Evolutionary conservation across 352 stramenopile genomes (phyloP), one percentile per base, ranked within the genome.

Genomic region (Globisporangium uncinulatum): DNA sequence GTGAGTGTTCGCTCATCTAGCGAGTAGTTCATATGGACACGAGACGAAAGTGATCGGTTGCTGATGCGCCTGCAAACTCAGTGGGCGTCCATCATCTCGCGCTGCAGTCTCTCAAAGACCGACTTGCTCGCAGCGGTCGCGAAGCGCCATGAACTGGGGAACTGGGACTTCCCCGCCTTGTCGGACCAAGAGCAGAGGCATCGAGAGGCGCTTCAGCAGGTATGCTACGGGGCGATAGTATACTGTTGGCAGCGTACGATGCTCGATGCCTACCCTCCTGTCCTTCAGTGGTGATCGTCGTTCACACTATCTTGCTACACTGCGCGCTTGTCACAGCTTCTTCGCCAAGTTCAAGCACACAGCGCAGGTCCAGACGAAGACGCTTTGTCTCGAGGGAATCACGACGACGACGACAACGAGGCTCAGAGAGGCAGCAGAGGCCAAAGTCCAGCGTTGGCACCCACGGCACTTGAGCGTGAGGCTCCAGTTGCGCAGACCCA

Each of bases 141-240:
- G 7, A 71, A 73, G 32, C 74, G 79, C 2, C 76, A 83, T n/a
- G 79, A 89, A 44, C 66, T 86, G 34, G 73, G 73, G 11, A 51
- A 76, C 9, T 89, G 79, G 76, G 44, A 41, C 24, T 85, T 78
- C 31, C 76, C 79, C 3, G 52, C 59, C 4, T 63, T 87, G 3
- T 79, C 76, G 5, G 71, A 86, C 14, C 36, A 66, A 0, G 70
- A 86, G 32, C 11, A 69, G 17, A 71, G 73, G 57, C 56, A 54
- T 3, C 59, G 64, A 0, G 48, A 54, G 19, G 66, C 60, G 46
- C 63, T 87, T 17, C 66, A 73, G 44, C 53, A 80, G 65, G 79
- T 76, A 44, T 11, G 49, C 32, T 2, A 11, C 44, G 4, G 14
- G n/a, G 3, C n/a, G 14, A 14, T n/a, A 0, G 6, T 20, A n/a